Base-by-base conservation (phyloP, 345 rosid genomes). In the Streptanthus diversifolius region DNA sequence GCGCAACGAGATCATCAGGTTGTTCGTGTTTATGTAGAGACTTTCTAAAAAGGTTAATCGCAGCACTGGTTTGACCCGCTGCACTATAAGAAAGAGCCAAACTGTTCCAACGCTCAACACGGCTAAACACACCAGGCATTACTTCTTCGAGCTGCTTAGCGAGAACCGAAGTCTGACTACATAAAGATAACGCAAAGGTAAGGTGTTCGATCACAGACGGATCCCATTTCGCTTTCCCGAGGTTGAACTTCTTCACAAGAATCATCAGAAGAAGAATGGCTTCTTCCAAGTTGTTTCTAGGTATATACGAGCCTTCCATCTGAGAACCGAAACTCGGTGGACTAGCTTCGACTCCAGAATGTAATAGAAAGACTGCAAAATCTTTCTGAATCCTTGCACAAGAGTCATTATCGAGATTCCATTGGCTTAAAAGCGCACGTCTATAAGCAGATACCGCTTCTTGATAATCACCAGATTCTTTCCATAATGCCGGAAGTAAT, bases 251-350 rank as follows among this genome's bases (percentile, higher is more conserved):
- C 83, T 83, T 80, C 61, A 89, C 41, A 35, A 91, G 85, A 73
- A 91, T 86, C 91, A 93, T 83, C 66, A 93, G 84, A 76, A 93
- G 92, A 61, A 93, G 86, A 79, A 93, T 81, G 44, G 96, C 91
- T 83, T 93, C 97, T 82, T 93, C 98, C 72, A 93, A 68, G 83
- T 93, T 91, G 75, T 88, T 85, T 75, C 85, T 89, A 7, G 98
- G 97, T 37, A 89, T 80, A 79, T 79, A 91, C 1, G 96, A 84
- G 58, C 97, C 95, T 12, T 93, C 95, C 6, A 82, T 52, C 77
- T 91, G 97, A 63, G 83, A 80, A 48, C 85, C 89, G 71, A 93
- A 81, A 77, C 91, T 93, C 21, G 92, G 96, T 0, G 97, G 87
- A 52, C 81, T 77, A 25, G 95, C 97, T 79, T 89, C 95, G 40